phyloP scores from a whole-genome alignment of 805 yeast species.

The Clavispora vitiphila region DNA sequence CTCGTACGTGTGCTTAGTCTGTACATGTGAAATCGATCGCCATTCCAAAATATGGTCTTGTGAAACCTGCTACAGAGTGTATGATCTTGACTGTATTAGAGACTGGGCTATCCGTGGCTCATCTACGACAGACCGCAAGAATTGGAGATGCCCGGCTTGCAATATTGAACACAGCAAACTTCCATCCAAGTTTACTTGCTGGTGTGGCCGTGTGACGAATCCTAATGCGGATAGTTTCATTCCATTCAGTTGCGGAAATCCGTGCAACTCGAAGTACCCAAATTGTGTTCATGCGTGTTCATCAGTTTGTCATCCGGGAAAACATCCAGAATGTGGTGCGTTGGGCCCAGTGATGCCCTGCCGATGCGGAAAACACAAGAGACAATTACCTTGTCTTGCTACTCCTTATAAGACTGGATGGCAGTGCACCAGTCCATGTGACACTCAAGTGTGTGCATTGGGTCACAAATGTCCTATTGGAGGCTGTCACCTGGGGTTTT shows the following conservation, averaged over 20 bases:
- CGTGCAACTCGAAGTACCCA: conserved; percentile 55
- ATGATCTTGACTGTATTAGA: conserved; percentile 76
- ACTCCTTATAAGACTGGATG: conserved; percentile 67
- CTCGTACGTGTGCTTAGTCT: conserved; percentile 78
- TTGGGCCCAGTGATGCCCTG: conserved; percentile 68
- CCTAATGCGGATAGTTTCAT: conserved; percentile 54
- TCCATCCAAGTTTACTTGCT: conserved; percentile 64
- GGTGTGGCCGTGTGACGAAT: conserved; percentile 80
- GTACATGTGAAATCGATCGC: conserved; percentile 75
- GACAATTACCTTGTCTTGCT: conserved; percentile 67
- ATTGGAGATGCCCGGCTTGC: conserved; percentile 88
- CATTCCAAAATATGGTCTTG: conserved; percentile 77
- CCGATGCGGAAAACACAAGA: conserved; percentile 63
- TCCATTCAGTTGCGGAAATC: conserved; percentile 89
- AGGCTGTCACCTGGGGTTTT: conserved; percentile 73
- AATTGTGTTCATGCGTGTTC: conserved; percentile 73
- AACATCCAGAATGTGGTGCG: conserved; percentile 78
- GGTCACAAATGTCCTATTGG: conserved; percentile 55
- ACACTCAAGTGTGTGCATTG: conserved; percentile 57
- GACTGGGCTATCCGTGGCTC: conserved; percentile 84
- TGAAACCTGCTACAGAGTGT: conserved; percentile 69
- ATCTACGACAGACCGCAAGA: conserved; percentile 51
- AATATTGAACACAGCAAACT: conserved; percentile 46
- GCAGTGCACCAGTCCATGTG: conserved; percentile 62
- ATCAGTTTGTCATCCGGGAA: conserved; percentile 81